Evolutionary conservation across 495 filamentous ascomycete genomes (phyloP).

Genomic region (Trichoderma orchidacearum): DNA sequence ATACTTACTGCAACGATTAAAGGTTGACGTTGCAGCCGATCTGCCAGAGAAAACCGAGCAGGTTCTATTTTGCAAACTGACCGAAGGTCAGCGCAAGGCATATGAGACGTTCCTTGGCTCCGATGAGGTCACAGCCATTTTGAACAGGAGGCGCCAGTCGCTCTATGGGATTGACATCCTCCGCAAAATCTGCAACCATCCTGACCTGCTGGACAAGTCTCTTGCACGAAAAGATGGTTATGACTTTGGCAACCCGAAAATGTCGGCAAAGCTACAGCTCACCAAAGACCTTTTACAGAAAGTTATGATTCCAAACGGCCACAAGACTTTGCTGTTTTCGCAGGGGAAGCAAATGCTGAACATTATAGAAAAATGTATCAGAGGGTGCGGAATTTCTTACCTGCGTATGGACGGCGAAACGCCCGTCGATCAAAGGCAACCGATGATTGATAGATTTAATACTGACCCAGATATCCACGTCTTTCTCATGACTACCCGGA

Average conservation of each 20-base stretch:
- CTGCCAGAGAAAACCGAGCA: conserved; percentile 90
- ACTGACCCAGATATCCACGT: conserved; percentile 62
- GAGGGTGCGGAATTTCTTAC: conserved; percentile 53
- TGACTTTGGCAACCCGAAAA: conserved; percentile 55
- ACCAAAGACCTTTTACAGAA: conserved; percentile 61
- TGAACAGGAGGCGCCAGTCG: conserved; percentile 58
- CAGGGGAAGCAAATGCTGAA: conserved; percentile 90
- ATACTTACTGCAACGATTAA: conserved; percentile 85
- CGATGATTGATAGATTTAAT: conserved; percentile 85
- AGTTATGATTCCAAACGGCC: conserved; percentile 73
- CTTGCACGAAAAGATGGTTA: conserved; percentile 45
- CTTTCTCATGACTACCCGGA: conserved; percentile 88
- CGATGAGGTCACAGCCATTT: conserved; percentile 65
- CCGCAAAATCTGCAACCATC: conserved; percentile 95
- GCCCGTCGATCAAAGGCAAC: conserved; percentile 66
- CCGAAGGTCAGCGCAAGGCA: conserved; percentile 54
- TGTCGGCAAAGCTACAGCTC: conserved; percentile 93
- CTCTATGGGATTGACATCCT: conserved; percentile 82
- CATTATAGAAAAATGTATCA: conserved; percentile 72
- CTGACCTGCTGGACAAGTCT: conserved; percentile 61
- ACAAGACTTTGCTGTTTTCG: conserved; percentile 84
- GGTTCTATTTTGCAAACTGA: conserved; percentile 88
- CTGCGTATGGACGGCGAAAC: conserved; percentile 90
- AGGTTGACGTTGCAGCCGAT: conserved; percentile 86
- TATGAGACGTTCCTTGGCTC: conserved; percentile 75